A percentile compares a stretch with the other conserved stretches of the same genome.
phyloP scores from a whole-genome alignment of 768 basidiomycete species.

The Rhodosporidiobolus odoratus region DNA sequence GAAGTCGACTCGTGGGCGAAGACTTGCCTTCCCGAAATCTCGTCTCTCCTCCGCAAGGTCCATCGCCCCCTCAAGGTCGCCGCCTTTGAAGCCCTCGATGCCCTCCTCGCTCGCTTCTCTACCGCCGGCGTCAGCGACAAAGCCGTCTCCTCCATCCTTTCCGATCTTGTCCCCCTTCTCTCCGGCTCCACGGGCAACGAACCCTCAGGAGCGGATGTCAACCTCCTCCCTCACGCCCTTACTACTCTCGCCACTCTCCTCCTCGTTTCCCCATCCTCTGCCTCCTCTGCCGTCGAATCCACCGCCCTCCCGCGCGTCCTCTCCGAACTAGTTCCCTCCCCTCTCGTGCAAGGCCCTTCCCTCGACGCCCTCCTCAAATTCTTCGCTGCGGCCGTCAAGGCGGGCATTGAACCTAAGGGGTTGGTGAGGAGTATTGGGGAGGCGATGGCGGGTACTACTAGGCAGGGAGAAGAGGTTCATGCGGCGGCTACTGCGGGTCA shows the following conservation, averaged over 20 bases:
- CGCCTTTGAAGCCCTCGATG: conserved; percentile 29
- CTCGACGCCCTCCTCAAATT: conserved; percentile 78
- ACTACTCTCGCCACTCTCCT: conserved; percentile 55
- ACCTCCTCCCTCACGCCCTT: conserved; percentile 51
- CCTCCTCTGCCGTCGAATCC: conserved; percentile 38
- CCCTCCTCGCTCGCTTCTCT: conserved; percentile 27
- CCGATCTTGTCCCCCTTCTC: conserved; percentile 70
- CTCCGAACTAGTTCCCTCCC: conserved; percentile 62
- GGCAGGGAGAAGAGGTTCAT: conserved; percentile 3
- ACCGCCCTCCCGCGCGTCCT: conserved; percentile 45
- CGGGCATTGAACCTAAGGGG: conserved; percentile 58
- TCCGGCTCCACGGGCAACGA: conserved; percentile 48
- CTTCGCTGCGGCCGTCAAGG: conserved; percentile 72
- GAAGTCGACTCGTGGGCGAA: conserved; percentile 61
- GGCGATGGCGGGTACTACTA: conserved; percentile 13
- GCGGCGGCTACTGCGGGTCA: conserved; percentile 64
- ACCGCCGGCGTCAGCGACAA: conserved; percentile 51
- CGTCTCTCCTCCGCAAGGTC: conserved; percentile 68
- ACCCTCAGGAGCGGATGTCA: conserved; percentile 37
- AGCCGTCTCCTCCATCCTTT: conserved; percentile 61
- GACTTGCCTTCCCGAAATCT: conserved; percentile 69
- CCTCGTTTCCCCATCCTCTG: conserved; percentile 36
- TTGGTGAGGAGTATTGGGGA: conserved; percentile 18
- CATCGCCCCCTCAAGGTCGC: conserved; percentile 63
- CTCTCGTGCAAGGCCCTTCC: conserved; percentile 66